Conservation (phyloP, 176 grass and related monocot genomes). For the Tuctoria greenei region DNA sequence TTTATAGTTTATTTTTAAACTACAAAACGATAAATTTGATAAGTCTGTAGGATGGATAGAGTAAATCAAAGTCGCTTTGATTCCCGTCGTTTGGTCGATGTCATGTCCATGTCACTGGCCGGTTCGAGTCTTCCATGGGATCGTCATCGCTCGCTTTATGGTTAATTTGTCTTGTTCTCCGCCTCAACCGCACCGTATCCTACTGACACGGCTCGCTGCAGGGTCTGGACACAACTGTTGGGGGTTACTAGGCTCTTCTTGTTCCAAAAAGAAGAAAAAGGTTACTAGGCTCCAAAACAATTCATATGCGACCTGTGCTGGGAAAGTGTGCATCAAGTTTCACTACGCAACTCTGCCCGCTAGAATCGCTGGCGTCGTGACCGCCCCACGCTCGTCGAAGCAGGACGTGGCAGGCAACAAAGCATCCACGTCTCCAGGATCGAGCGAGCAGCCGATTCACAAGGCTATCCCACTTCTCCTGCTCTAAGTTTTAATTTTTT, state of each 20-base stretch:
- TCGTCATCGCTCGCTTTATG: constrained; percentile 16
- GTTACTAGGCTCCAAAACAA: too few relatives aligned
- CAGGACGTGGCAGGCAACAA: neutral
- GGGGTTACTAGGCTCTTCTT: too few relatives aligned
- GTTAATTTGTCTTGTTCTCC: constrained; percentile 22
- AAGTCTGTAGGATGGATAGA: too few relatives aligned
- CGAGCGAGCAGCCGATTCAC: neutral
- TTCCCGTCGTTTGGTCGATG: neutral
- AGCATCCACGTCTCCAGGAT: neutral
- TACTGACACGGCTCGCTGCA: neutral
- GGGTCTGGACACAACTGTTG: neutral
- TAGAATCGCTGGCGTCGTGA: too few relatives aligned
- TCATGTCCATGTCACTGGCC: constrained; percentile 22
- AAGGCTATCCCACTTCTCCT: neutral
- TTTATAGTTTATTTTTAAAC: too few relatives aligned
- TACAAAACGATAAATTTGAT: too few relatives aligned
- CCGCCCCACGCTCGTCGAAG: too few relatives aligned
- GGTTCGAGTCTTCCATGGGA: constrained; percentile 31
- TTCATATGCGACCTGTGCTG: too few relatives aligned
- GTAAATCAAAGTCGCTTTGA: constrained; percentile 20
- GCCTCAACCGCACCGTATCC: constrained; percentile 30
- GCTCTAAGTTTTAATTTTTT: too few relatives aligned
- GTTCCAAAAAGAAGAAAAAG: too few relatives aligned
- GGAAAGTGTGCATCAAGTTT: too few relatives aligned
- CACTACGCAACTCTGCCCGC: too few relatives aligned